phyloP scores from a whole-genome alignment of 352 stramenopile genomes.

The Pythium rhizo-oryzae region DNA sequence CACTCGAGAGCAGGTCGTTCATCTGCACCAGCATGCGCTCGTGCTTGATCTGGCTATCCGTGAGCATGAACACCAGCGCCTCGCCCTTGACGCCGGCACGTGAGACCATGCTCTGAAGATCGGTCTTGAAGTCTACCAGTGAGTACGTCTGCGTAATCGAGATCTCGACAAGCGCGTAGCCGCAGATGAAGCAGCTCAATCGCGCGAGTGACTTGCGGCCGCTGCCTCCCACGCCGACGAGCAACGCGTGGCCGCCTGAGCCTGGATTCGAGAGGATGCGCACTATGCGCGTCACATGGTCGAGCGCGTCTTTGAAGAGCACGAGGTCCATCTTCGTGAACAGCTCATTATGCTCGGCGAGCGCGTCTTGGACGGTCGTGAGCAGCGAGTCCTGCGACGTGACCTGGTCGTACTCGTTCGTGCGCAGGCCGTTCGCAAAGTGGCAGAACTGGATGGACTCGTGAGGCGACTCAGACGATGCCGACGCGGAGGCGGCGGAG shows the following conservation, averaged over 20 bases:
- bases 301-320: slow-evolving; percentile 96
- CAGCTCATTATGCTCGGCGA: slow-evolving; percentile 94
- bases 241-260: slow-evolving; percentile 89
- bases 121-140: slow-evolving; percentile 94
- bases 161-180: slow-evolving; percentile 89
- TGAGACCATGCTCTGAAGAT: slow-evolving; percentile 91
- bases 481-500: slow-evolving; percentile 26
- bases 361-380: slow-evolving; percentile 82
- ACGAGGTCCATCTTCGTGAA: slow-evolving; percentile 95
- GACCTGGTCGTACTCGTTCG: slow-evolving; percentile 94
- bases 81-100: slow-evolving; percentile 94
- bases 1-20: slow-evolving; percentile 93
- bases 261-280: slow-evolving; percentile 93
- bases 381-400: slow-evolving; percentile 66
- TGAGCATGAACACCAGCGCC: slow-evolving; percentile 91
- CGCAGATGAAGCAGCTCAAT: slow-evolving; percentile 92
- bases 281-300: slow-evolving; percentile 93
- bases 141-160: slow-evolving; percentile 90
- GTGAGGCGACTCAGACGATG: slow-evolving; percentile 17
- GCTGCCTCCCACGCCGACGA: slow-evolving; percentile 94
- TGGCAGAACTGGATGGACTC: slow-evolving; percentile 95
- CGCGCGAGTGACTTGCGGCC: slow-evolving; percentile 94
- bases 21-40: slow-evolving; percentile 95
- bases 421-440: slow-evolving; percentile 85
- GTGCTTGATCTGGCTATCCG: slow-evolving; percentile 94